A percentile compares a stretch with the other conserved stretches of the same genome.
Conservation (phyloP, 208 protist species). For the Angomonas ambiguus region DNA sequence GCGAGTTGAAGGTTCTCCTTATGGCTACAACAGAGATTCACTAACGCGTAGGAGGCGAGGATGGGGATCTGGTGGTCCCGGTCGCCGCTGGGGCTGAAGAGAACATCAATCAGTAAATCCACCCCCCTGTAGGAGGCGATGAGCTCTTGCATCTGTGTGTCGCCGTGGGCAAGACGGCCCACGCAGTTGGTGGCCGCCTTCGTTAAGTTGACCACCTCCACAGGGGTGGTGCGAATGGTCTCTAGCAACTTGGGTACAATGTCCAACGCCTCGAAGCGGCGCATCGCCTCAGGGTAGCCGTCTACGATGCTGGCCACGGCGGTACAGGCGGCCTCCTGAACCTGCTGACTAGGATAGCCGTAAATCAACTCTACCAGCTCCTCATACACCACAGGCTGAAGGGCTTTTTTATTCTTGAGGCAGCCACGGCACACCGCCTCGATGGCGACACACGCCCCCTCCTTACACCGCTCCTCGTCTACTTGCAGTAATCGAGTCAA, state of each 20-base stretch:
- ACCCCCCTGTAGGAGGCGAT: conserved; percentile 80
- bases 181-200: conserved; percentile 88
- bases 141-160: conserved; percentile 61
- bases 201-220: conserved; percentile 82
- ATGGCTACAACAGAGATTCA: conserved; percentile 88
- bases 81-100: conserved; percentile 78
- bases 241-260: conserved; percentile 84
- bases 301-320: conserved; percentile 85
- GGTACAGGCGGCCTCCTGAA: conserved; percentile 85
- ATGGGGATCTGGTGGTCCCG: conserved; percentile 89
- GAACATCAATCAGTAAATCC: conserved; percentile 78
- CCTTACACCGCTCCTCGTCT: conserved; percentile 89
- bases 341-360: conserved; percentile 88
- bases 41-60: conserved; percentile 85
- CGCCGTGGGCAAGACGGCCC: conserved; percentile 81
- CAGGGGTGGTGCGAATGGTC: conserved; percentile 78
- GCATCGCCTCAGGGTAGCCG: conserved; percentile 49
- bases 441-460: conserved; percentile 83
- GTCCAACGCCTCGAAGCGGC: conserved; percentile 57
- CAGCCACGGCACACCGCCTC: conserved; percentile 78
- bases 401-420: conserved; percentile 59
- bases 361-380: conserved; percentile 81
- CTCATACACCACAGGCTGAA: conserved; percentile 53
- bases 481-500: conserved; percentile 69
- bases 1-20: conserved; percentile 68